Evolutionary conservation across 306 rosid species (phyloP).

Genomic region (Luffa acutangula): DNA sequence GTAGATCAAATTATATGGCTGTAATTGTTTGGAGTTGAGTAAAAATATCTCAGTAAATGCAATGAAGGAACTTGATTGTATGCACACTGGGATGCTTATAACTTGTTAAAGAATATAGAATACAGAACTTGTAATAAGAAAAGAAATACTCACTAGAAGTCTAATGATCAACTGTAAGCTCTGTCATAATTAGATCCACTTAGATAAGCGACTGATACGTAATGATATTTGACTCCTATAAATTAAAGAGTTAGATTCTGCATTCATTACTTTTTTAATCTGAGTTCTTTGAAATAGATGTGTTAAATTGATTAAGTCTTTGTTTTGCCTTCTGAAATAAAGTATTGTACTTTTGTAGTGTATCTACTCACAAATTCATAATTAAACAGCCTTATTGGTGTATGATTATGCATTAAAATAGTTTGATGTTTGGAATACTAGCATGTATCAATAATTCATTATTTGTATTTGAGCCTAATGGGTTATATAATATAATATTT

Average conservation of each 20-base stretch:
- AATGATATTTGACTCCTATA: neutral
- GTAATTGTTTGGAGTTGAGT: neutral
- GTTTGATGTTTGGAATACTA: neutral
- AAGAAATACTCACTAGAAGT: neutral
- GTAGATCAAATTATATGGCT: neutral
- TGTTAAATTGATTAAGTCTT: neutral
- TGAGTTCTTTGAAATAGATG: neutral
- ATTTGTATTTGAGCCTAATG: neutral
- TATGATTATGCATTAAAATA: neutral
- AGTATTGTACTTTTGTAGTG: neutral
- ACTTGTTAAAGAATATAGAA: neutral
- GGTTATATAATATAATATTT: neutral
- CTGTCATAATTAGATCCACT: neutral
- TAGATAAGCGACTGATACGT: neutral
- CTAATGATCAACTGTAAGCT: neutral
- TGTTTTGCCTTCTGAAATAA: neutral
- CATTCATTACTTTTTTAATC: neutral
- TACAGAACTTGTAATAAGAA: neutral
- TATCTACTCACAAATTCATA: neutral
- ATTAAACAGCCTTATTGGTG: neutral
- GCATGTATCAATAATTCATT: neutral
- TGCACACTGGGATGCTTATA: neutral
- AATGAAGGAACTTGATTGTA: neutral
- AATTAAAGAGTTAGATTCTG: neutral
- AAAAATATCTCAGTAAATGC: neutral